These are phyloP conservation scores for Adiantum capillusveneris DNA, from an alignment of 75 land plant genomes.

Conservation along the genomic window DNA sequence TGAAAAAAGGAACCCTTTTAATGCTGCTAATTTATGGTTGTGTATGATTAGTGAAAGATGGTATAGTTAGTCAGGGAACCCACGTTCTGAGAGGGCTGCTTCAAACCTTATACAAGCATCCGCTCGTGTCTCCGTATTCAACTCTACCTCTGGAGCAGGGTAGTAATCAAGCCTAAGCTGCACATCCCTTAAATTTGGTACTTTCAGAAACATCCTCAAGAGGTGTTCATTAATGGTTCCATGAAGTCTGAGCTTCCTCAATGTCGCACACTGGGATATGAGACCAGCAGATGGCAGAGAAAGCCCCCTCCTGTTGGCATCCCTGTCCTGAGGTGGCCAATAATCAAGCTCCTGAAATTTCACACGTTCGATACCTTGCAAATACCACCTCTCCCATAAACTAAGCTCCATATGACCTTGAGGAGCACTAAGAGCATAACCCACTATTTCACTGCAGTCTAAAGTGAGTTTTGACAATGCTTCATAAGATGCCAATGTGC, in stretches of 20 bases:
- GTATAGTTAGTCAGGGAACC: slow-evolving; percentile 55
- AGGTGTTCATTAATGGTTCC: slow-evolving; percentile 93
- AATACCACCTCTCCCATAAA: slow-evolving; percentile 69
- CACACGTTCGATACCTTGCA: slow-evolving; percentile 47
- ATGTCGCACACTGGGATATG: slow-evolving; percentile 44
- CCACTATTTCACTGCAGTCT: slow-evolving; percentile 63
- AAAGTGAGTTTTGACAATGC: slow-evolving; percentile 43
- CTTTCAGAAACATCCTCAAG: slow-evolving; percentile 52
- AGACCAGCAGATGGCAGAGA: slow-evolving; percentile 66
- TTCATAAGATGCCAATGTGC: slow-evolving; percentile 31
- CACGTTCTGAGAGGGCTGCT: slow-evolving; percentile 49
- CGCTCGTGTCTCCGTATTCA: slow-evolving; percentile 78
- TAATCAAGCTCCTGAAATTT: slow-evolving; percentile 60
- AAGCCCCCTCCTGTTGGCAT: slow-evolving; percentile 60
- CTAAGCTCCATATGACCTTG: slow-evolving; percentile 59
- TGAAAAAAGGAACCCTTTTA: too few relatives aligned
- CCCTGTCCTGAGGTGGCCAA: slow-evolving; percentile 90
- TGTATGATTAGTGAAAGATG: too few relatives aligned
- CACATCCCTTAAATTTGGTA: slow-evolving; percentile 67
- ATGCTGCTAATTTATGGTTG: too few relatives aligned
- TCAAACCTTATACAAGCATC: slow-evolving; percentile 85
- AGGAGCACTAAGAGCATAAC: slow-evolving; percentile 73
- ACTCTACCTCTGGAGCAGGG: slow-evolving; percentile 88
- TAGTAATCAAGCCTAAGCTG: slow-evolving; percentile 92
- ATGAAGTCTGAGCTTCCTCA: slow-evolving; percentile 86